Evolutionary conservation across 2,329 filamentous ascomycete species (phyloP).

Genomic region (Paraphaeosphaeria minitans): DNA sequence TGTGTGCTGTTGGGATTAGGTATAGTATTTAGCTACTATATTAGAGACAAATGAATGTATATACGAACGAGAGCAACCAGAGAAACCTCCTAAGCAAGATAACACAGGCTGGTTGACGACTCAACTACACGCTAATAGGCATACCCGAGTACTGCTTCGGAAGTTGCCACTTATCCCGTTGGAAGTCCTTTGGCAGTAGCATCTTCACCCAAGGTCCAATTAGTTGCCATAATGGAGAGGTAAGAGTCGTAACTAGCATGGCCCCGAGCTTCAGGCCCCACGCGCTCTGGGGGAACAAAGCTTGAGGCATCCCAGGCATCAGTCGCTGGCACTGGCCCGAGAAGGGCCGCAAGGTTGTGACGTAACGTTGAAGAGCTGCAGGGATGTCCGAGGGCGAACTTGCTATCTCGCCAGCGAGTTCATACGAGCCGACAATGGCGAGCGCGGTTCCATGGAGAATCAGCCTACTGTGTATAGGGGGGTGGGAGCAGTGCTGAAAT

Average conservation of each 20-base stretch:
- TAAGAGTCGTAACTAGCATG: conserved; percentile 21
- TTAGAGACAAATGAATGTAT: neutral
- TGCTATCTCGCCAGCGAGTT: conserved; percentile 46
- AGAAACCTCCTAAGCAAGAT: neutral
- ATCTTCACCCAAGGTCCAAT: conserved; percentile 2
- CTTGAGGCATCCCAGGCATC: conserved; percentile 29
- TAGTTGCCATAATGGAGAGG: neutral
- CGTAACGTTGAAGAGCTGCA: conserved; percentile 30
- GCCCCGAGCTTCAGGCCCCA: conserved; percentile 30
- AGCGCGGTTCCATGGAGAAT: conserved; percentile 32
- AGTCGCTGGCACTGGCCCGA: conserved; percentile 31
- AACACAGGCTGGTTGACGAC: neutral
- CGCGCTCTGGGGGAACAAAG: conserved; percentile 31
- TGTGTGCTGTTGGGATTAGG: neutral
- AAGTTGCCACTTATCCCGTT: conserved; percentile 5
- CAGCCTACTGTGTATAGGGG: conserved; percentile 1
- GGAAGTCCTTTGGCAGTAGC: neutral
- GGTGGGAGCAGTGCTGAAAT: neutral
- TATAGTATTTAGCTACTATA: neutral
- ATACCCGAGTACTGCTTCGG: conserved; percentile 3
- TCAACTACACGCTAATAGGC: neutral
- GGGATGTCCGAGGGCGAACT: conserved; percentile 25
- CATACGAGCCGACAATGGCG: conserved; percentile 48
- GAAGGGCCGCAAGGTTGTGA: conserved; percentile 26
- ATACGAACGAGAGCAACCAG: neutral